phyloP scores from a whole-genome alignment of 2,329 filamentous ascomycete genomes.

The Chrysoporthe deuterocubensis region DNA sequence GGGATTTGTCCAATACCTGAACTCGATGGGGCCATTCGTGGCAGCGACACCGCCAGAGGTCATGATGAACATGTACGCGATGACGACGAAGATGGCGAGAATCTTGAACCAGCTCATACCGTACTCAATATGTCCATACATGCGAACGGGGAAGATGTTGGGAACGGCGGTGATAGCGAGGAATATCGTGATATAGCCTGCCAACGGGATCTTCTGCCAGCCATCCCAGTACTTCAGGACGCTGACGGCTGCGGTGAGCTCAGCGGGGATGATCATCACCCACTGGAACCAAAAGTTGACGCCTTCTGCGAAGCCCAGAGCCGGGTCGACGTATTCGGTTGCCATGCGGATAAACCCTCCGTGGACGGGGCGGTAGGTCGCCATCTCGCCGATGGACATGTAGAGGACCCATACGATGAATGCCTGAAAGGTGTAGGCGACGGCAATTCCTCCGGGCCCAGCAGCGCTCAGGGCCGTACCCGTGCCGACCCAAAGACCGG shows the following conservation, averaged over 20 bases:
- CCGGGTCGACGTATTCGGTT: constrained; percentile 25
- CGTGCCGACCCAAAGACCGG: constrained; percentile 42
- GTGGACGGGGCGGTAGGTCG: constrained; percentile 22
- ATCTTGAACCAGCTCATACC: constrained; percentile 81
- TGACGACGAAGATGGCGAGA: constrained; percentile 72
- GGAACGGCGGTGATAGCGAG: constrained; percentile 41
- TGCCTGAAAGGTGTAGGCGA: constrained; percentile 40
- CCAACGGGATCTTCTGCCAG: constrained; percentile 35
- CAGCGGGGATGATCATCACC: constrained; percentile 26
- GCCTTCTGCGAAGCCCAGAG: constrained; percentile 25
- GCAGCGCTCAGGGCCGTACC: constrained; percentile 40
- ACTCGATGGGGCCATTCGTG: constrained; percentile 67
- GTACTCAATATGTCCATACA: constrained; percentile 79
- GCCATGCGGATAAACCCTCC: constrained; percentile 28
- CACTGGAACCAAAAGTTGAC: constrained; percentile 26
- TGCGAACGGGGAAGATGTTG: constrained; percentile 73
- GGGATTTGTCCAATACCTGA: constrained; percentile 70
- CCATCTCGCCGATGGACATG: constrained; percentile 34
- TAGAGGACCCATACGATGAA: constrained; percentile 40
- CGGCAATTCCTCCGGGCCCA: constrained; percentile 39
- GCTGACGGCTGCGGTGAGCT: constrained; percentile 27
- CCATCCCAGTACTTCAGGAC: constrained; percentile 28
- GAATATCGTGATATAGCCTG: constrained; percentile 33
- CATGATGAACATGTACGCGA: constrained; percentile 77
- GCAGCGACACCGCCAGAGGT: constrained; percentile 68